Conservation (phyloP, 2,329 filamentous ascomycete genomes). For the Paraphaeosphaeria sporulosa region DNA sequence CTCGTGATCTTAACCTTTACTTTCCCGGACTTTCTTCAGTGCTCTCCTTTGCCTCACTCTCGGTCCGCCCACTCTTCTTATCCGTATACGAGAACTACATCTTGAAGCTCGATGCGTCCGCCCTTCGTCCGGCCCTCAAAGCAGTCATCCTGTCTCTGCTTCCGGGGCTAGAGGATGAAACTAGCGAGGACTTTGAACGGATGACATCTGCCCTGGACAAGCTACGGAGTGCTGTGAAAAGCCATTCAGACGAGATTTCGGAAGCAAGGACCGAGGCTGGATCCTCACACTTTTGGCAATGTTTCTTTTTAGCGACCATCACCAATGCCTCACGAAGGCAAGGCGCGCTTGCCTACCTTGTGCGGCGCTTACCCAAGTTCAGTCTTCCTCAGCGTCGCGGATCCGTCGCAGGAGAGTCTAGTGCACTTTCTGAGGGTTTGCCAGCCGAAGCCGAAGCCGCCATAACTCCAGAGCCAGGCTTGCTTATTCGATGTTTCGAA, state of each 20-base stretch:
- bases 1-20: conserved; percentile 84
- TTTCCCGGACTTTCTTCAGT: conserved; percentile 88
- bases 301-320: conserved; percentile 91
- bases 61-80: conserved; percentile 85
- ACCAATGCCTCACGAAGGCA: conserved; percentile 85
- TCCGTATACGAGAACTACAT: conserved; percentile 84
- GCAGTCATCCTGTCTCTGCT: conserved; percentile 87
- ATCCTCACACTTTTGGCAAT: conserved; percentile 97
- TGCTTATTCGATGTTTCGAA: conserved; percentile 89
- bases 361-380: conserved; percentile 78
- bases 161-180: conserved; percentile 93
- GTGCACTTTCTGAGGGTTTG: conserved; percentile 38
- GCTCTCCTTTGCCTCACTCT: conserved; percentile 91
- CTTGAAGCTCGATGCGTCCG: conserved; percentile 71
- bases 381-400: conserved; percentile 45
- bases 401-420: conserved; percentile 24
- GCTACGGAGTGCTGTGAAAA: conserved; percentile 73
- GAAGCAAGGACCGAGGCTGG: conserved; percentile 53
- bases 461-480: conserved; percentile 86
- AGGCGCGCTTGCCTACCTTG: conserved; percentile 86
- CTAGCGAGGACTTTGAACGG: conserved; percentile 94
- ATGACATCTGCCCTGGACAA: conserved; percentile 80
- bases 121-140: conserved; percentile 87
- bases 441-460: conserved; percentile 69
- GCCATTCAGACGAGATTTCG: conserved; percentile 58